A percentile compares a stretch with the other conserved stretches of the same genome.
Evolutionary conservation across 305 asterid species (phyloP).

Genomic region (Solanum hybrid): DNA sequence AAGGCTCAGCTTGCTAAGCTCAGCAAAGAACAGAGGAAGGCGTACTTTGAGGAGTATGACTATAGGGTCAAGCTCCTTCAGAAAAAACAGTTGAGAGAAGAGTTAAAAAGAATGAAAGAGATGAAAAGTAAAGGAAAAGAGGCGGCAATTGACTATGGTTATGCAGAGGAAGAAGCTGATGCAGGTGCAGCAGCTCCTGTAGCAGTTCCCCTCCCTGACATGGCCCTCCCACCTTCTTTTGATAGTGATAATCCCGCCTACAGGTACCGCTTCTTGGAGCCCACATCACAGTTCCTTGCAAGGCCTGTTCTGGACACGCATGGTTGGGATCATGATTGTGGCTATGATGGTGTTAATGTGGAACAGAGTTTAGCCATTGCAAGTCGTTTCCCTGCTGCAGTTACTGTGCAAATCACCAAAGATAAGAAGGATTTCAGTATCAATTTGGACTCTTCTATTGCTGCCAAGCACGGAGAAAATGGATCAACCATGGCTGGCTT

Average conservation of each 20-base stretch:
- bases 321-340: conserved; percentile 99
- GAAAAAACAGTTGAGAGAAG: conserved; percentile 87
- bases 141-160: conserved; percentile 28
- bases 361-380: conserved; percentile 68
- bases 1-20: conserved; percentile 63
- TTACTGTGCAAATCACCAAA: conserved; percentile 71
- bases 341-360: conserved; percentile 90
- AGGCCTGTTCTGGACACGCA: conserved; percentile 87
- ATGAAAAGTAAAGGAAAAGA: conserved; percentile 47
- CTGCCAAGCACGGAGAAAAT: conserved; percentile 66
- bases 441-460: conserved; percentile 65
- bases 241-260: conserved; percentile 74
- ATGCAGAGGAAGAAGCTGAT: conserved; percentile 63
- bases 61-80: conserved; percentile 90
- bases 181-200: conserved; percentile 78
- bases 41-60: conserved; percentile 84
- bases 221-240: conserved; percentile 88
- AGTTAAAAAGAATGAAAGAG: conserved; percentile 64
- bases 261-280: conserved; percentile 84
- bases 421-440: conserved; percentile 85
- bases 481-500: conserved; percentile 79
- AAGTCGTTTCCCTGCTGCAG: conserved; percentile 55
- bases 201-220: conserved; percentile 89
- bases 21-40: conserved; percentile 65
- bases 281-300: conserved; percentile 88